Conservation (phyloP, 2,329 filamentous ascomycete genomes). For the Plenodomus tracheiphilus region DNA sequence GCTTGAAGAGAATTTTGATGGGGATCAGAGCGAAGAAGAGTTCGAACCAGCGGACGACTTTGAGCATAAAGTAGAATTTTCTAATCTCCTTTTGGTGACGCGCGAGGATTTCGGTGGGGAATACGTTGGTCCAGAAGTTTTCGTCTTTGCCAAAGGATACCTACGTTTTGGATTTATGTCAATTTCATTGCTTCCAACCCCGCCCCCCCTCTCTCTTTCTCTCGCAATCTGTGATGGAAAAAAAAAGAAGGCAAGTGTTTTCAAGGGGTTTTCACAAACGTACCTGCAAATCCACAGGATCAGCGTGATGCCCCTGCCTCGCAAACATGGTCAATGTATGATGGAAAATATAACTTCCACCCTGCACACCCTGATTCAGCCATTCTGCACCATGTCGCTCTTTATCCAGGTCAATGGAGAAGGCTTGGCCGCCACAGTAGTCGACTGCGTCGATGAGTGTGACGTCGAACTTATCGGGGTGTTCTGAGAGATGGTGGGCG, state of each 20-base stretch:
- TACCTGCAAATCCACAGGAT: conserved; percentile 62
- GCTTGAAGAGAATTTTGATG: conserved; percentile 65
- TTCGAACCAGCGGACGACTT: conserved; percentile 63
- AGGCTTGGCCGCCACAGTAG: conserved; percentile 65
- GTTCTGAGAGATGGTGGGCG: conserved; percentile 67
- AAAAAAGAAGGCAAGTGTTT: too few species aligned
- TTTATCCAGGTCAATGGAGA: conserved; percentile 60
- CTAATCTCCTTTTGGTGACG: conserved; percentile 60
- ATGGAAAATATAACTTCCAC: conserved; percentile 67
- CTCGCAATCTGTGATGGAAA: too few species aligned
- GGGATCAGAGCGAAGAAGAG: conserved; percentile 62
- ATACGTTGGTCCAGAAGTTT: conserved; percentile 68
- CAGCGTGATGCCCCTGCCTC: conserved; percentile 58
- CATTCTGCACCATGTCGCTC: conserved; percentile 60
- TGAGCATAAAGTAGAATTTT: conserved; percentile 58
- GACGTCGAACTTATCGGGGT: conserved; percentile 67
- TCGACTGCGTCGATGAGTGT: conserved; percentile 48
- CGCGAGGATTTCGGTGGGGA: conserved; percentile 61
- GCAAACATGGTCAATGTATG: conserved; percentile 69
- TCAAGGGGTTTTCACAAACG: too few species aligned
- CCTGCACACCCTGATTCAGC: conserved; percentile 67
- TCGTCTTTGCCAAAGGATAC: conserved; percentile 67
- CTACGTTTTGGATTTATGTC: too few species aligned
- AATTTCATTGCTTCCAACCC: too few species aligned
- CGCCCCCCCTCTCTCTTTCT: too few species aligned